A percentile compares a stretch with the other conserved stretches of the same genome.
These are phyloP conservation scores for Cyclotella sp. DNA, from an alignment of 108 stramenopile species.

Conservation along the genomic window DNA sequence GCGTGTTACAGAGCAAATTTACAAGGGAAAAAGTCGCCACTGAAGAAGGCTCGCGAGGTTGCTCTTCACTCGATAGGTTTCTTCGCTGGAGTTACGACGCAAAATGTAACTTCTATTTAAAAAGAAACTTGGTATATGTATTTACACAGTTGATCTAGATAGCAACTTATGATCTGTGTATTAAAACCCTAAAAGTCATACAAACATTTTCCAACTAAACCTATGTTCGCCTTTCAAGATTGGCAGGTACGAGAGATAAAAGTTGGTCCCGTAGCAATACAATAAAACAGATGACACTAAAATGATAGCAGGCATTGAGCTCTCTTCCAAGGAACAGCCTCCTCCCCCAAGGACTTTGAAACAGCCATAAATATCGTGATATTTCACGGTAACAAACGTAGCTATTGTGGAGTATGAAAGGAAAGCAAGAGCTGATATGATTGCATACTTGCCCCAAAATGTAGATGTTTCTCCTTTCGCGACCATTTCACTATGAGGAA, in stretches of 20 bases:
- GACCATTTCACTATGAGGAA: conserved; percentile 32
- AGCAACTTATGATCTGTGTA: background rate
- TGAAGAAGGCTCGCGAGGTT: conserved; percentile 47
- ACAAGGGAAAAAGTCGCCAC: conserved; percentile 35
- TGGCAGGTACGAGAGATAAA: conserved; percentile 46
- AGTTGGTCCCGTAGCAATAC: conserved; percentile 52
- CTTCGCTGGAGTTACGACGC: conserved; percentile 5
- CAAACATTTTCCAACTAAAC: conserved; percentile 45
- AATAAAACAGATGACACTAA: conserved; percentile 33
- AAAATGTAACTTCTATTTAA: background rate
- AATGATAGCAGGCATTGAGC: conserved; percentile 25
- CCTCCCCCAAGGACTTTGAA: conserved; percentile 47
- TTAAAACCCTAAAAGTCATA: background rate
- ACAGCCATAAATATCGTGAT: conserved; percentile 51
- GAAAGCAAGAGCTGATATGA: conserved; percentile 42
- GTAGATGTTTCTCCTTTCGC: conserved; percentile 43
- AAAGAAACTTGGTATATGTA: background rate
- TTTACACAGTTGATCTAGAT: background rate
- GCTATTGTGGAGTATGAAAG: conserved; percentile 48
- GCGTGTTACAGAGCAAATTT: conserved; percentile 28
- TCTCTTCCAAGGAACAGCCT: conserved; percentile 48
- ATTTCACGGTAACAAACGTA: conserved; percentile 47
- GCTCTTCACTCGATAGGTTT: conserved; percentile 47
- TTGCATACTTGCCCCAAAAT: conserved; percentile 40
- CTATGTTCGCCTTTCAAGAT: conserved; percentile 47